These are phyloP conservation scores for Fusarium mundagurra DNA, from an alignment of 2,329 filamentous ascomycete genomes.

Conservation along the genomic window DNA sequence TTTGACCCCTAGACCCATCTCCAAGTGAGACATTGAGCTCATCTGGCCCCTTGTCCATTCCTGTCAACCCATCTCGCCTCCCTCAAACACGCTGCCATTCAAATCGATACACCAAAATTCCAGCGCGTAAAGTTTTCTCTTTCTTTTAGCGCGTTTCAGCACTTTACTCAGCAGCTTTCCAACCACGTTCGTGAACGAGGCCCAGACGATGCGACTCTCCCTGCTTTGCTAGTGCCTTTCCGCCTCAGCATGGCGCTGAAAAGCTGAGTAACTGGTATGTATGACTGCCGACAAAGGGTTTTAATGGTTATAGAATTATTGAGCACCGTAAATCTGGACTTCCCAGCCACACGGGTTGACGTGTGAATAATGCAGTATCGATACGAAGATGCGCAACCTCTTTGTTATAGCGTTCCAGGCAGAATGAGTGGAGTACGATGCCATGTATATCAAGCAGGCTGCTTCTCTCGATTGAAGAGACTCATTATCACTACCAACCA, in stretches of 20 bases:
- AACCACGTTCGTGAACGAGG: constrained; percentile 8
- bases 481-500: background rate
- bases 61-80: constrained; percentile 11
- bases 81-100: constrained; percentile 7
- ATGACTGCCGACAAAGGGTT: background rate
- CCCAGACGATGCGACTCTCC: background rate
- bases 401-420: constrained; percentile 23
- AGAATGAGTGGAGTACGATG: background rate
- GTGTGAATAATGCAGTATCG: constrained; percentile 28
- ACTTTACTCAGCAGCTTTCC: background rate
- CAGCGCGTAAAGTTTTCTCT: background rate
- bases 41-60: constrained; percentile 30
- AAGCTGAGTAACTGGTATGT: background rate
- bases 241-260: background rate
- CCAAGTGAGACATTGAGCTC: constrained; percentile 30
- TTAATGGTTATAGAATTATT: constrained; percentile 9
- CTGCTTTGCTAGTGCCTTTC: constrained; percentile 4
- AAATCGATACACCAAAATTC: constrained; percentile 1
- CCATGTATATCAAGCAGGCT: constrained; percentile 34
- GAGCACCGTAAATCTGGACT: background rate
- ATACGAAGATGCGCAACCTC: background rate
- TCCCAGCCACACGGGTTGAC: constrained; percentile 22
- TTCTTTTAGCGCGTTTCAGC: constrained; percentile 1
- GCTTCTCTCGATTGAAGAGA: background rate
- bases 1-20: background rate